Base-by-base conservation (phyloP, 371 early-diverging fungal genomes). In the Basidiobolus meristosporus region DNA sequence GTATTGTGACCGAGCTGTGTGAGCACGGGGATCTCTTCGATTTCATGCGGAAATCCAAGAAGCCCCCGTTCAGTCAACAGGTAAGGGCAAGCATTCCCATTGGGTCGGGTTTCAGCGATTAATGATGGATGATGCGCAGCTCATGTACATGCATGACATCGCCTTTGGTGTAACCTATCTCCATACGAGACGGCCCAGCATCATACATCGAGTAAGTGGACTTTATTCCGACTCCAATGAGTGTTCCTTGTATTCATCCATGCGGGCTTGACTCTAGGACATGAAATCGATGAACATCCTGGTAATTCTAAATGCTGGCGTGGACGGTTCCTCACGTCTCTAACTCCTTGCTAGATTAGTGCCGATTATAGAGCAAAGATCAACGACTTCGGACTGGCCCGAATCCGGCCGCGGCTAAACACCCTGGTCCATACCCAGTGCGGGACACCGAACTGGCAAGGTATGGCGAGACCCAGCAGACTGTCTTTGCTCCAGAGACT, bases 251-350 rank as follows among this genome's bases (percentile, higher is more conserved):
- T 40, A 7, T 34, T 29, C 0, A 41, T 29, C 22, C 16, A 14
- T 12, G 18, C 2, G 18, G 16, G 11, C 6, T 40, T 30, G 21
- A 31, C 53, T 53, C n/a, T n/a, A n/a, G n/a, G 89, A 87, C 48
- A 60, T 87, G 38, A 88, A 88, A 54, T 85, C 87, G n/a, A 76
- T 78, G 73, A 90, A 80, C 42, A 70, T 79, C 22, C 47, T 82
- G 46, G 77, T 74, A 52, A 38, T 51, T 34, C 12, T 18, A 33
- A 46, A 12, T 3, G 12, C 30, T 14, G n/a, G n/a, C n/a, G n/a
- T n/a, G 12, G 11, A 42, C 16, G n/a, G 2, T 31, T 15, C 5
- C 2, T 3, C 15, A 15, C 16, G n/a, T 36, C 1, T n/a, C 16
- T 11, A 9, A 30, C 19, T 28, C 16, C 10, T 28, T 16, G 3